Evolutionary conservation across 2,329 filamentous ascomycete genomes (phyloP).

Genomic region (Sporothrix variecibatus): DNA sequence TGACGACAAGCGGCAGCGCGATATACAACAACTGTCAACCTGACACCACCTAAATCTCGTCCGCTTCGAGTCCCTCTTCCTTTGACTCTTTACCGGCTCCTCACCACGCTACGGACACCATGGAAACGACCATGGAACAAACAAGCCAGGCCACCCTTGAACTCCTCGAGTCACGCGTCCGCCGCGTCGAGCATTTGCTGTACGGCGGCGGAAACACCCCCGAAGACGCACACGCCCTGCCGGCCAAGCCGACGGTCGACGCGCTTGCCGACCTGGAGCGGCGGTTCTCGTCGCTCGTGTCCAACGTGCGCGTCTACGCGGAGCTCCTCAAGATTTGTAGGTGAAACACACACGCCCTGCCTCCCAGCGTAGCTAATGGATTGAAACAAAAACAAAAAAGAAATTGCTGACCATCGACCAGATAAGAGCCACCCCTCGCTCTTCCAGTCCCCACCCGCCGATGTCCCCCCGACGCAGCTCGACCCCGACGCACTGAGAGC

Average conservation of each 20-base stretch:
- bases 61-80: too few species aligned
- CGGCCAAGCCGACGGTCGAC: constrained; percentile 45
- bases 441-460: constrained; percentile 52
- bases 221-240: constrained; percentile 38
- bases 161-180: constrained; percentile 60
- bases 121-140: constrained; percentile 48
- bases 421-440: constrained; percentile 57
- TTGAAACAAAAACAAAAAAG: not conserved
- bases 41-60: too few species aligned
- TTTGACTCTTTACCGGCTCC: too few species aligned
- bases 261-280: constrained; percentile 55
- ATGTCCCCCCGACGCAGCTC: constrained; percentile 55
- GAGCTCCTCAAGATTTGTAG: constrained; percentile 63
- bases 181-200: constrained; percentile 61
- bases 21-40: not conserved
- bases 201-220: constrained; percentile 43
- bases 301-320: constrained; percentile 57
- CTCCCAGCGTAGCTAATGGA: constrained; percentile 12
- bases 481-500: constrained; percentile 54
- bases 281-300: constrained; percentile 53
- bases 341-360: too few species aligned
- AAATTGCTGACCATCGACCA: constrained; percentile 33
- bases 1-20: not conserved
- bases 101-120: constrained; percentile 26
- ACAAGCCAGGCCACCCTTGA: constrained; percentile 58